These are phyloP conservation scores for Curvularia sp. DNA, from an alignment of 2,329 filamentous ascomycete species.

Conservation along the genomic window DNA sequence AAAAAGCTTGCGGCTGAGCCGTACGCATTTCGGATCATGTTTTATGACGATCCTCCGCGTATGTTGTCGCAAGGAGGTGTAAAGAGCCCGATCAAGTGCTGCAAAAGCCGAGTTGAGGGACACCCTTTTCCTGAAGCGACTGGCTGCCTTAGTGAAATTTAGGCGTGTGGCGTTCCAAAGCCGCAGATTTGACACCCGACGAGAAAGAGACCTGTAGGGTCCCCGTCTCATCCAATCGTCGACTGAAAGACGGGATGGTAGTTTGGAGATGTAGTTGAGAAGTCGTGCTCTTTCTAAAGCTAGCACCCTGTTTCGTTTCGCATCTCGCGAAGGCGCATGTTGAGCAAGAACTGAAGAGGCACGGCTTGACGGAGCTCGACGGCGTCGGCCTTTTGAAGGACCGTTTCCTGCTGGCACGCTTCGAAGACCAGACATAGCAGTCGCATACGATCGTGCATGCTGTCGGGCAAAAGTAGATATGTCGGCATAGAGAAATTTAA, in stretches of 20 bases:
- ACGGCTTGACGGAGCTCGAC: slow-evolving; percentile 1
- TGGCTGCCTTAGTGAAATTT: slow-evolving; percentile 14
- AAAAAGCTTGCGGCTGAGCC: slow-evolving; percentile 25
- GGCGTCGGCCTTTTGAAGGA: slow-evolving; percentile 1
- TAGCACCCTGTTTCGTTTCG: slow-evolving; percentile 14
- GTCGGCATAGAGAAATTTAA: slow-evolving; percentile 34
- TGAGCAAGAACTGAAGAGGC: slow-evolving; percentile 5
- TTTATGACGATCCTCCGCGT: slow-evolving; percentile 28
- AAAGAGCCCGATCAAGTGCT: slow-evolving; percentile 34
- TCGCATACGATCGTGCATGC: slow-evolving; percentile 21
- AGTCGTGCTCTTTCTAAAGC: slow-evolving; percentile 17
- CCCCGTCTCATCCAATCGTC: slow-evolving; percentile 23
- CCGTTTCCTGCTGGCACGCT: background rate
- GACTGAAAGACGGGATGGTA: slow-evolving; percentile 1
- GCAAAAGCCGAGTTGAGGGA: slow-evolving; percentile 33
- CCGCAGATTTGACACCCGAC: slow-evolving; percentile 33
- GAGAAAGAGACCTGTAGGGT: slow-evolving; percentile 41
- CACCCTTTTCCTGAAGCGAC: background rate
- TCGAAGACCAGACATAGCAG: slow-evolving; percentile 1
- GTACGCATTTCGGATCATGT: slow-evolving; percentile 30
- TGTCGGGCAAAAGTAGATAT: slow-evolving; percentile 33
- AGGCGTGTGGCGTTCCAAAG: slow-evolving; percentile 18
- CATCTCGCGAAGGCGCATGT: slow-evolving; percentile 5
- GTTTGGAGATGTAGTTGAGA: slow-evolving; percentile 18
- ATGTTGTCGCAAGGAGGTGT: slow-evolving; percentile 24